A percentile compares a stretch with the other conserved stretches of the same genome.
These are phyloP conservation scores for Athelia sp. DNA, from an alignment of 1,284 basidiomycete species.

Conservation along the genomic window DNA sequence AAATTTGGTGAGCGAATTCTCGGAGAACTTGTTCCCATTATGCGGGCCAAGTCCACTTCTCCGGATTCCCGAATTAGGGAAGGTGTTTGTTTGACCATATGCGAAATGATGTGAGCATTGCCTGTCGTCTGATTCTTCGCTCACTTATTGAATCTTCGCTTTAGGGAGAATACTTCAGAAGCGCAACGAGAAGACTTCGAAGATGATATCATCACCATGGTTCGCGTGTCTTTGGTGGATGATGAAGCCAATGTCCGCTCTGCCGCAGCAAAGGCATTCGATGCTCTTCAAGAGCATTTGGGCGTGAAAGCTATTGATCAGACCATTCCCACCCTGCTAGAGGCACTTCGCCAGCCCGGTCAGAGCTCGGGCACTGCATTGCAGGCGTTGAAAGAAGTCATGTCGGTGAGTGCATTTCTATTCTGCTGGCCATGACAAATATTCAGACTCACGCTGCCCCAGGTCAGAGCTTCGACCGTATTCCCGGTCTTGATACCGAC, in stretches of 20 bases:
- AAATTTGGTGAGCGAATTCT: slow-evolving; percentile 96
- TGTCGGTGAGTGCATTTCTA: slow-evolving; percentile 70
- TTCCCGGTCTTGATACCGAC: slow-evolving; percentile 99
- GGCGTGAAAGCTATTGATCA: slow-evolving; percentile 93
- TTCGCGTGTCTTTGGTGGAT: slow-evolving; percentile 87
- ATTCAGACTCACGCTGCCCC: slow-evolving; percentile 3
- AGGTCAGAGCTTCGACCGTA: slow-evolving; percentile 89
- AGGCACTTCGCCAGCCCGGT: slow-evolving; percentile 88
- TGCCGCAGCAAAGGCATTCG: slow-evolving; percentile 93
- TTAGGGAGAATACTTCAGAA: slow-evolving; percentile 80
- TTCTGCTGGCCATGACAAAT: background rate
- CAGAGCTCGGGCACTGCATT: slow-evolving; percentile 93
- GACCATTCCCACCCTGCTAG: slow-evolving; percentile 92
- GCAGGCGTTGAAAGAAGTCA: slow-evolving; percentile 89
- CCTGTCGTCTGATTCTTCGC: background rate
- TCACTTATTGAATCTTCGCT: slow-evolving; percentile 2
- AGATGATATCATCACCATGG: slow-evolving; percentile 83
- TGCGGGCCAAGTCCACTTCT: slow-evolving; percentile 69
- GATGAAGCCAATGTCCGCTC: slow-evolving; percentile 83
- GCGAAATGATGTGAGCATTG: slow-evolving; percentile 76
- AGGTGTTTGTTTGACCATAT: slow-evolving; percentile 85
- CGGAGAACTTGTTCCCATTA: slow-evolving; percentile 77
- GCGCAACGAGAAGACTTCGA: slow-evolving; percentile 88
- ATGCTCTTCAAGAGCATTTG: slow-evolving; percentile 86
- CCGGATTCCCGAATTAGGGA: slow-evolving; percentile 75